Base-by-base conservation (phyloP, 1,139 yeast genomes). In the Candida labiduridarum region DNA sequence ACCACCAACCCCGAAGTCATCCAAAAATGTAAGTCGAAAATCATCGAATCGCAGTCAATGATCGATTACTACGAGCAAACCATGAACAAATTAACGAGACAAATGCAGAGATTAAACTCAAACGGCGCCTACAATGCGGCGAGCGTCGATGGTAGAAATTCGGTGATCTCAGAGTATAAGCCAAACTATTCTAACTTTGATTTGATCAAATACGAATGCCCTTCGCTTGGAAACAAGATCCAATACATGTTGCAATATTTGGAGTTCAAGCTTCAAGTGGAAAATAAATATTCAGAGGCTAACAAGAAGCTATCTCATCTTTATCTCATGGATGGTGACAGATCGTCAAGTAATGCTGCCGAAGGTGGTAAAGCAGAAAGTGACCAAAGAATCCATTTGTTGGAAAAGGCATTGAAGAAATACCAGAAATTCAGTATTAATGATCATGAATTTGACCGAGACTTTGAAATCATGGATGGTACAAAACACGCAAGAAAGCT, bases 161-260 rank as follows among this genome's bases (percentile, higher is more conserved):
- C 52, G 1, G 55, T 49, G 3, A 49, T 56, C 7, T 58, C 59
- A 4, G 55, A 49, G 16, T 54, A 61, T 12, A 65, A 70, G 45
- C 84, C 85, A 1, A 61, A 74, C 12, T 83, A 80, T 61, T 82
- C 92, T 0, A 76, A 89, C 35, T 72, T 92, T 59, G 99, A 94
- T 66, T 74, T 94, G 53, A 80, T 90, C 65, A 91, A 91, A 61
- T 91, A 90, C 64, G 97, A 94, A 61, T 89, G 97, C 59, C 97
- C 97, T 0, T 89, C 96, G 1, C 74, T 94, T 59, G 97, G 97
- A n/a, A 97, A 94, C 61, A 83, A 95, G 57, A 94, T 94, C 61
- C 97, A 90, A 67, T 86, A 89, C 61, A 92, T 94, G 98, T 78
- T 94, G 51, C 97, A 91, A 68, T 96, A 91, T 66, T 76, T 94